A percentile compares a stretch with the other conserved stretches of the same genome.
phyloP scores from a whole-genome alignment of 768 basidiomycete genomes.

The Mycena albidolilacea region DNA sequence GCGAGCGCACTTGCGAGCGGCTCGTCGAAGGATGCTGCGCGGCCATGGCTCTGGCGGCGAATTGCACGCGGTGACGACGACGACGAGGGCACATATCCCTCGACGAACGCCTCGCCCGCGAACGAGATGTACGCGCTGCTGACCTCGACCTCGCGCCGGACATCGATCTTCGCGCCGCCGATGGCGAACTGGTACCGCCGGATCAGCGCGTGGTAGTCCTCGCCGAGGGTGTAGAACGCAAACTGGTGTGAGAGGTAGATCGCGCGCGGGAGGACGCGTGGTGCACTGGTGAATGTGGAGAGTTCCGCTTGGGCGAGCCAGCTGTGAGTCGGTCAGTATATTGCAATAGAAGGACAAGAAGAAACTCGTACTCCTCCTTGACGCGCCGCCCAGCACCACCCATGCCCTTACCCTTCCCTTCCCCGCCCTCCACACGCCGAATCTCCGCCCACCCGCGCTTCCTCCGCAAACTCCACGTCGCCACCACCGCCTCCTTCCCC shows the following conservation, averaged over 20 bases:
- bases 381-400: slow-evolving; percentile 10
- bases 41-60: slow-evolving; percentile 45
- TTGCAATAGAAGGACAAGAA: background rate
- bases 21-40: slow-evolving; percentile 80
- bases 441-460: slow-evolving; percentile 69
- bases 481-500: slow-evolving; percentile 60
- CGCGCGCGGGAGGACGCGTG: slow-evolving; percentile 74
- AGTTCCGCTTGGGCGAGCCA: slow-evolving; percentile 88
- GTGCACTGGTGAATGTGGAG: slow-evolving; percentile 75
- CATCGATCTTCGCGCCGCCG: slow-evolving; percentile 72
- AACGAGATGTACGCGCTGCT: slow-evolving; percentile 63
- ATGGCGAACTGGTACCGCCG: slow-evolving; percentile 75
- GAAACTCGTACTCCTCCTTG: slow-evolving; percentile 53
- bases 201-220: slow-evolving; percentile 86
- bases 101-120: slow-evolving; percentile 63
- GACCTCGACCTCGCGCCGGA: slow-evolving; percentile 80
- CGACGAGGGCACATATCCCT: slow-evolving; percentile 52
- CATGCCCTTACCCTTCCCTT: background rate
- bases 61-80: slow-evolving; percentile 58
- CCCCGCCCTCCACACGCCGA: slow-evolving; percentile 49
- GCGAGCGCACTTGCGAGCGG: slow-evolving; percentile 83
- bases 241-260: slow-evolving; percentile 92
- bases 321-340: slow-evolving; percentile 52
- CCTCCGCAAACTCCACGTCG: slow-evolving; percentile 76
- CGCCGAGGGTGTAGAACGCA: slow-evolving; percentile 80